Evolutionary conservation across 2,329 filamentous ascomycete species (phyloP).

Genomic region (Chlorencoelia australis): DNA sequence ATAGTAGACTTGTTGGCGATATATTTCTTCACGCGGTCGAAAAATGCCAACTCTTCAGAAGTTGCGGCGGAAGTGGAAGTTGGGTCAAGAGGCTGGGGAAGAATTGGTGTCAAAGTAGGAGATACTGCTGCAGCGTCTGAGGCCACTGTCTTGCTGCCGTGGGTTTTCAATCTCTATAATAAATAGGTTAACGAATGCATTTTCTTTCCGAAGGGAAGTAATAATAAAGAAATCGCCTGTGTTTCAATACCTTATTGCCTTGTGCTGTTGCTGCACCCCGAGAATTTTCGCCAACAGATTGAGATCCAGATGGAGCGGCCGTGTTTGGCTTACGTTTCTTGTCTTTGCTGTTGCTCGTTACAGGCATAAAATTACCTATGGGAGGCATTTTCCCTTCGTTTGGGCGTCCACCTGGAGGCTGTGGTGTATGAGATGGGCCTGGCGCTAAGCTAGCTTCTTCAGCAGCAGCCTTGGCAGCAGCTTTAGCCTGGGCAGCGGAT

Average conservation of each 20-base stretch:
- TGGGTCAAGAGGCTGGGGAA: slow-evolving; percentile 79
- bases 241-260: slow-evolving; percentile 38
- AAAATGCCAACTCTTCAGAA: slow-evolving; percentile 83
- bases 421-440: slow-evolving; percentile 38
- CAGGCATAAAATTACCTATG: slow-evolving; percentile 79
- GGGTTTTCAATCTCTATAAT: slow-evolving; percentile 58
- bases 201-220: not conserved
- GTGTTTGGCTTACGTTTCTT: slow-evolving; percentile 62
- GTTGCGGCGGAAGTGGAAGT: slow-evolving; percentile 62
- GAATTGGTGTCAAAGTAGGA: slow-evolving; percentile 76
- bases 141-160: slow-evolving; percentile 35
- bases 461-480: slow-evolving; percentile 47
- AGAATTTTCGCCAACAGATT: slow-evolving; percentile 16
- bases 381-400: slow-evolving; percentile 69
- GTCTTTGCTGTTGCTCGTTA: slow-evolving; percentile 71
- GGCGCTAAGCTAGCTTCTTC: slow-evolving; percentile 49
- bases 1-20: slow-evolving; percentile 87
- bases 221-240: not conserved
- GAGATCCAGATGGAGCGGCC: slow-evolving; percentile 23
- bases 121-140: slow-evolving; percentile 41
- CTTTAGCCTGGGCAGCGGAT: slow-evolving; percentile 62
- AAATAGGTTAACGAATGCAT: slow-evolving; percentile 6
- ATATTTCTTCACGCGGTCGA: slow-evolving; percentile 93
- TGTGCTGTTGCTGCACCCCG: slow-evolving; percentile 22
- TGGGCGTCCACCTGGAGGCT: slow-evolving; percentile 34